Conservation (phyloP, 768 basidiomycete species). For the Kwoniella newhampshirensis region DNA sequence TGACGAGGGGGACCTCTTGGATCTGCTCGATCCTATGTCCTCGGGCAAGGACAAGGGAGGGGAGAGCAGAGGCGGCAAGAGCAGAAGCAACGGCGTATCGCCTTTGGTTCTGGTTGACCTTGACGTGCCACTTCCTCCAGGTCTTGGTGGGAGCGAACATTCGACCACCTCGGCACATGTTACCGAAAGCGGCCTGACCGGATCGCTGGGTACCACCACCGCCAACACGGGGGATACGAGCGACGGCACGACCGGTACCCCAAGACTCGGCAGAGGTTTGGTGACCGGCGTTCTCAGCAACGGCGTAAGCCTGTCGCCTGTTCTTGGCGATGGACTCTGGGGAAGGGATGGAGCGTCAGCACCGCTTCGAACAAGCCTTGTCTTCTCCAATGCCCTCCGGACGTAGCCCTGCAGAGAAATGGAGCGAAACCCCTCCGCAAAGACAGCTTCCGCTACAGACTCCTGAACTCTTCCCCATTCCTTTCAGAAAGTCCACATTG, state of each 20-base stretch:
- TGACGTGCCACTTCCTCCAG: conserved; percentile 99
- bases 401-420: no score
- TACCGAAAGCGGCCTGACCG: conserved; percentile 99
- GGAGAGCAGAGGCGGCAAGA: conserved; percentile 94
- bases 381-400: no score
- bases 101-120: conserved; percentile 98
- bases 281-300: conserved; percentile 96
- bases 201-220: conserved; percentile 98
- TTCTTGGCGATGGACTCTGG: conserved; percentile 97
- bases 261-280: conserved; percentile 99
- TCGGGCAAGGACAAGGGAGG: conserved; percentile 96
- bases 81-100: conserved; percentile 97
- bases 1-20: conserved; percentile 92
- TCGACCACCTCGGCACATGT: conserved; percentile 99
- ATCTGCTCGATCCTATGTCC: conserved; percentile 98
- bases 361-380: neutral
- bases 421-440: no score
- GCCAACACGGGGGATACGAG: conserved; percentile 99
- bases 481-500: neutral
- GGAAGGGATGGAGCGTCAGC: neutral
- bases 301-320: conserved; percentile 93
- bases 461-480: neutral
- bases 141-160: conserved; percentile 99
- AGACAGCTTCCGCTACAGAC: no score
- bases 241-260: conserved; percentile 99